These are phyloP conservation scores for Trichoderma orchidacearum DNA, from an alignment of 495 filamentous ascomycete genomes.

Conservation along the genomic window DNA sequence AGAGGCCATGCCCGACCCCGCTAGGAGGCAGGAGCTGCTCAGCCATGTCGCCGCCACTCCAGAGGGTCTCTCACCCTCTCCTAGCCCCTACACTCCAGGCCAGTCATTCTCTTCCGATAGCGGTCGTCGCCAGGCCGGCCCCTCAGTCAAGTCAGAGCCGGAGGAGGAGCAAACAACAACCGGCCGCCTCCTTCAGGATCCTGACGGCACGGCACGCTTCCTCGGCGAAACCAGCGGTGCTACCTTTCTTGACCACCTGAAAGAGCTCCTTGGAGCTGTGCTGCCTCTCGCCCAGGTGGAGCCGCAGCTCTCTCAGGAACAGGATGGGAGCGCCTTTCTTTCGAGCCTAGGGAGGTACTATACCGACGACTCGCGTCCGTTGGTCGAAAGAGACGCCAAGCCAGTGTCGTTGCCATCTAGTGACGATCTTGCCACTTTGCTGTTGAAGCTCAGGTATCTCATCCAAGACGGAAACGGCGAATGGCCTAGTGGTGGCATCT, in stretches of 20 bases:
- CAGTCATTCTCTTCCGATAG: background rate
- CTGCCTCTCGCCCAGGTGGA: conserved; percentile 8
- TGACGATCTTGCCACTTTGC: conserved; percentile 11
- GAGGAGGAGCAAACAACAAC: conserved; percentile 1
- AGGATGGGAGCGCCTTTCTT: conserved; percentile 9
- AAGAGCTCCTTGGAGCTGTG: conserved; percentile 15
- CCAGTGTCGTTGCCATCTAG: conserved; percentile 12
- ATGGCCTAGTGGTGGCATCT: conserved; percentile 17
- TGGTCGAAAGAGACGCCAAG: conserved; percentile 11
- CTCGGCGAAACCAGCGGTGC: conserved; percentile 25
- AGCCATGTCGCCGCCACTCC: background rate
- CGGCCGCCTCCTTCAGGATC: conserved; percentile 19
- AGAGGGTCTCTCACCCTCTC: background rate
- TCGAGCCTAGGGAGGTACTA: conserved; percentile 21
- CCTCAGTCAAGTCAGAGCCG: conserved; percentile 3
- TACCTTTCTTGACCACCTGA: conserved; percentile 23
- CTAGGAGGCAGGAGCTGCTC: conserved; percentile 7
- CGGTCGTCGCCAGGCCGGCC: background rate
- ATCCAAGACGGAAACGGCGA: conserved; percentile 17
- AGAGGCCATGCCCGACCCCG: conserved; percentile 7
- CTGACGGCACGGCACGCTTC: conserved; percentile 17
- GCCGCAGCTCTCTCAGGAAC: background rate
- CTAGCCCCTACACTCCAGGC: background rate
- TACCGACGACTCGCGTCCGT: conserved; percentile 24
- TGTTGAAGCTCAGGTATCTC: conserved; percentile 13